Evolutionary conservation across 2,329 filamentous ascomycete genomes (phyloP), one percentile per base, ranked within the genome.

Genomic region (Orbilia ellipsospora): DNA sequence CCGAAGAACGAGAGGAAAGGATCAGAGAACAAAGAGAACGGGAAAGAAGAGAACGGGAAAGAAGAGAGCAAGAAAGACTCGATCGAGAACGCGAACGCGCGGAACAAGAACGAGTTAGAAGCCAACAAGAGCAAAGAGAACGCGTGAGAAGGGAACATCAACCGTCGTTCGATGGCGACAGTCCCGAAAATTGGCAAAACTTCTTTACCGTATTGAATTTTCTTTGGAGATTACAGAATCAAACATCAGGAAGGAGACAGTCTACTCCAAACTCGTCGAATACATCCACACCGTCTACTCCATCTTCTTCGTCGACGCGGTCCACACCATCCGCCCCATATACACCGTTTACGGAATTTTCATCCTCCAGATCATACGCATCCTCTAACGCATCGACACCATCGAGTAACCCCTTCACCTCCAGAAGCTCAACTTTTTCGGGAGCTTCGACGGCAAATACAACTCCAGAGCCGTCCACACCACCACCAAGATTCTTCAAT

Each of bases 21-120:
- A 50, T 54, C 10, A 40, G 20, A 16, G 44, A 45, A 15, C 42
- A 18, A 28, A 50, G 55, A 56, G 54, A 56, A 23, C 26, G 20
- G 13, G 54, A 65, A 28, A 51, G 50, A 31, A 45, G 45, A 31
- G 67, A 63, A 72, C n/a, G 31, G 28, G 59, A 51, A 6, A 26
- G 59, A 12, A 63, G 36, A 15, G 23, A 36, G 36, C 50, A 64
- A 15, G 48, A 50, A 20, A 40, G 16, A n/a, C 44, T n/a, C 1
- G 15, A 26, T 12, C 16, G 28, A 31, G 59, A 57, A 18, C 51
- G 28, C 26, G 60, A 59, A 26, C 67, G 26, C 4, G 28, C 12
- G 54, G 59, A 72, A 48, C 48, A 10, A 57, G 42, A 51, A 20
- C 36, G 16, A 28, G 1, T 23, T 20, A n/a, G 44, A 63, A 23